A percentile compares a stretch with the other conserved stretches of the same genome.
phyloP scores from a whole-genome alignment of 2,329 filamentous ascomycete genomes.

The Westerdykella aurantiaca region DNA sequence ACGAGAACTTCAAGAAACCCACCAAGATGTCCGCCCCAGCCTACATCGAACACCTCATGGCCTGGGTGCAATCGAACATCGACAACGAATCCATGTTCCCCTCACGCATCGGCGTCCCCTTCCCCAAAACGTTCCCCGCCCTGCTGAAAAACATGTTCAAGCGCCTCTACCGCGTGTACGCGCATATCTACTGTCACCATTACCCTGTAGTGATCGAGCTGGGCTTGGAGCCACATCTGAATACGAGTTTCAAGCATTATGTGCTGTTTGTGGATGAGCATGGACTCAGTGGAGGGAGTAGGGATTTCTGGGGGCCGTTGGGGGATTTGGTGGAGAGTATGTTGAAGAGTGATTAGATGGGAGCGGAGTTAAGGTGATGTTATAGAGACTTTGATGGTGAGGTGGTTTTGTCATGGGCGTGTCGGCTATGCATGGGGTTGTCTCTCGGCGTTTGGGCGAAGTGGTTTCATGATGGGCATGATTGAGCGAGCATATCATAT shows the following conservation, averaged over 20 bases:
- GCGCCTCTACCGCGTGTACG: slow-evolving; percentile 95
- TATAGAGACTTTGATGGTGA: background rate
- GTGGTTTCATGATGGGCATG: too few species aligned
- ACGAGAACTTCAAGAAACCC: slow-evolving; percentile 84
- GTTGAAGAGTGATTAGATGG: slow-evolving; percentile 73
- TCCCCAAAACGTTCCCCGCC: slow-evolving; percentile 81
- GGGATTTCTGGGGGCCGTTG: slow-evolving; percentile 95
- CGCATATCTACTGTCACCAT: slow-evolving; percentile 96
- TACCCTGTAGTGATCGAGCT: slow-evolving; percentile 95
- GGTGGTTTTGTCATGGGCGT: background rate
- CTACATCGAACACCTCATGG: slow-evolving; percentile 97
- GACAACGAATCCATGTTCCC: slow-evolving; percentile 94
- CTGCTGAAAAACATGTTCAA: slow-evolving; percentile 99
- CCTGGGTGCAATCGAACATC: slow-evolving; percentile 91
- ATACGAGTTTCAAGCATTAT: slow-evolving; percentile 99
- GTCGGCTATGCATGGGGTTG: too few species aligned
- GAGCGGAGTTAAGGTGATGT: background rate
- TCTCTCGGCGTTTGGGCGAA: too few species aligned
- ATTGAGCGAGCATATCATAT: too few species aligned
- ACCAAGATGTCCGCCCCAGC: slow-evolving; percentile 97
- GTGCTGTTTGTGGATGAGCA: slow-evolving; percentile 98
- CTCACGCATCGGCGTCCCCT: slow-evolving; percentile 90
- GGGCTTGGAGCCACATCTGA: slow-evolving; percentile 91
- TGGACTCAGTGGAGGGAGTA: slow-evolving; percentile 72
- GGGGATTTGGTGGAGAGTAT: slow-evolving; percentile 97